Percentiles rank a stretch among this genome's conserved stretches.
These are phyloP conservation scores for Phaseolus lunatus DNA, from an alignment of 306 rosid genomes.

Conservation along the genomic window DNA sequence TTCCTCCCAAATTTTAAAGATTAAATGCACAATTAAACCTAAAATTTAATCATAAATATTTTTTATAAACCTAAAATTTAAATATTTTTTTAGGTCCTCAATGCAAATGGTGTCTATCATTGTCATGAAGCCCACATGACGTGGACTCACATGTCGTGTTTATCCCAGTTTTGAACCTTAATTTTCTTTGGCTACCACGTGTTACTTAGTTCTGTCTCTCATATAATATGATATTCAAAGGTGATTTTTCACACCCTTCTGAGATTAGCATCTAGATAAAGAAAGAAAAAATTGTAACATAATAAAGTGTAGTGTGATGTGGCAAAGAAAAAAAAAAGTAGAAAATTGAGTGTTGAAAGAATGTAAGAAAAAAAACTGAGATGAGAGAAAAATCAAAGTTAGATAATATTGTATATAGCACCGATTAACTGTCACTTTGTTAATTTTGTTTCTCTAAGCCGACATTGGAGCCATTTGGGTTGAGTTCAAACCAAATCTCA, in stretches of 20 bases:
- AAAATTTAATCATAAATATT: too few species aligned
- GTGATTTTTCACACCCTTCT: neutral
- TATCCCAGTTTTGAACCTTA: neutral
- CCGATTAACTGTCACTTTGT: neutral
- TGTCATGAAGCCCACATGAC: too few species aligned
- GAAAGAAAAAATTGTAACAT: neutral
- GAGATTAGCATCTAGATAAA: neutral
- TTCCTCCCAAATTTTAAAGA: too few species aligned
- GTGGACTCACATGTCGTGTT: neutral
- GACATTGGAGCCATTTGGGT: too few species aligned
- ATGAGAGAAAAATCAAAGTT: neutral
- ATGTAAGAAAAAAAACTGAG: neutral
- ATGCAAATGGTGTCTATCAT: too few species aligned
- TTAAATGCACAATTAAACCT: too few species aligned
- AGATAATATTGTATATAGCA: neutral
- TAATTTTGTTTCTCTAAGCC: too few species aligned
- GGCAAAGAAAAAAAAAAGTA: neutral
- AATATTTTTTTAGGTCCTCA: too few species aligned
- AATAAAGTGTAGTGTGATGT: neutral
- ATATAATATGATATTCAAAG: neutral
- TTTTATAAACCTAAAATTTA: too few species aligned
- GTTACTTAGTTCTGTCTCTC: neutral
- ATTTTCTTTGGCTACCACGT: neutral
- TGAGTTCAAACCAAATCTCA: conserved; percentile 20
- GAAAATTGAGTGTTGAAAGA: neutral